These are phyloP conservation scores for Papiliotrema terrestris DNA, from an alignment of 1,284 basidiomycete genomes.

Conservation along the genomic window DNA sequence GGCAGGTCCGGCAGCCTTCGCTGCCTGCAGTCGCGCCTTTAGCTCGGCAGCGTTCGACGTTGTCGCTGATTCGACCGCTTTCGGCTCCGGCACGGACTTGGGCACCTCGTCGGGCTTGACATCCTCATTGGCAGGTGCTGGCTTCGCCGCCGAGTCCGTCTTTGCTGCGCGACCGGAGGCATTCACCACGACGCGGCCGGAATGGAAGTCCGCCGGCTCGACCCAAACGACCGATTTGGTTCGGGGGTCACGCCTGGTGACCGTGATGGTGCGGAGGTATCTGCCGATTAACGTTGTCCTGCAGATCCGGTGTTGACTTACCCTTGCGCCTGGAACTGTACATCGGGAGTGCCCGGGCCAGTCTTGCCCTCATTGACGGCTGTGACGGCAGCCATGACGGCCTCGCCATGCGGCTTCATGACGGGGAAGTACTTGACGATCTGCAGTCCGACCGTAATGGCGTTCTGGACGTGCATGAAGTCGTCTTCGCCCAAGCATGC, in stretches of 20 bases:
- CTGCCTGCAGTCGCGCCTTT: background rate
- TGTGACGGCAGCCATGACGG: slow-evolving; percentile 64
- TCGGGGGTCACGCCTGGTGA: background rate
- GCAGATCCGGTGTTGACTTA: background rate
- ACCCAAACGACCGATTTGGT: background rate
- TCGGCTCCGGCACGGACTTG: background rate
- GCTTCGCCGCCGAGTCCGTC: background rate
- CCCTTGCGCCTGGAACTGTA: slow-evolving; percentile 67
- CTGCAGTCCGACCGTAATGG: slow-evolving; percentile 83
- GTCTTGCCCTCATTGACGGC: slow-evolving; percentile 68
- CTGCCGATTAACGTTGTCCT: background rate
- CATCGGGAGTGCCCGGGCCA: slow-evolving; percentile 37
- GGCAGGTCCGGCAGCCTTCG: background rate
- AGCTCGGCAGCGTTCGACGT: background rate
- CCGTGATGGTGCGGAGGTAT: background rate
- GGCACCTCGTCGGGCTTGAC: background rate
- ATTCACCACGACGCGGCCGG: background rate
- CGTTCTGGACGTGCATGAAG: slow-evolving; percentile 93
- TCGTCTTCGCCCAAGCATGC: slow-evolving; percentile 54
- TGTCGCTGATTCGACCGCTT: background rate
- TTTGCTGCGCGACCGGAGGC: background rate
- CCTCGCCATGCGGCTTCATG: slow-evolving; percentile 54
- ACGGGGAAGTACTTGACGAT: slow-evolving; percentile 82
- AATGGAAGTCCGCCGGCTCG: background rate
- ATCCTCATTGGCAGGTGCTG: background rate